Evolutionary conservation across 768 basidiomycete genomes (phyloP).

Genomic region (Boletellus emodensis): DNA sequence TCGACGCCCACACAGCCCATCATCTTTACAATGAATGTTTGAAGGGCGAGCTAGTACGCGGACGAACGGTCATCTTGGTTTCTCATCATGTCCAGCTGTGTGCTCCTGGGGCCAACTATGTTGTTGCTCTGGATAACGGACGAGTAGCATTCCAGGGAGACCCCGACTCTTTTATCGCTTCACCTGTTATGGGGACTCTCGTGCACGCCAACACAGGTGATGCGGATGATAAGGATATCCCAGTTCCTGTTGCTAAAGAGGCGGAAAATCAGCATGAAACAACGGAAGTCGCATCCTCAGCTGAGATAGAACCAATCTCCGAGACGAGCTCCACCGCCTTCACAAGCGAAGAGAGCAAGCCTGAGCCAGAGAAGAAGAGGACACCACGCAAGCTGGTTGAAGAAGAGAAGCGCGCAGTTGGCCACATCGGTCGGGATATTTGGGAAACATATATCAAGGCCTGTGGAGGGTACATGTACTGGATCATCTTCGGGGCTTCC

Average conservation of each 20-base stretch:
- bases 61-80: constrained; percentile 81
- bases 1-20: constrained; percentile 83
- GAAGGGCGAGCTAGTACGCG: constrained; percentile 70
- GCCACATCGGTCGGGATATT: constrained; percentile 61
- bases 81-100: constrained; percentile 94
- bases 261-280: constrained; percentile 3
- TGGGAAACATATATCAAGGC: constrained; percentile 59
- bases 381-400: constrained; percentile 79
- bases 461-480: constrained; percentile 49
- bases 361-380: constrained; percentile 40
- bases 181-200: constrained; percentile 61
- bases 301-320: constrained; percentile 25
- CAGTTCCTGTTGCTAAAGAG: constrained; percentile 9
- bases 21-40: constrained; percentile 80
- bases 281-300: constrained; percentile 21
- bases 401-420: constrained; percentile 75
- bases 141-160: constrained; percentile 73
- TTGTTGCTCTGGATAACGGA: constrained; percentile 73
- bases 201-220: constrained; percentile 52
- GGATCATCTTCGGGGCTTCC: constrained; percentile 51
- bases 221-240: constrained; percentile 41
- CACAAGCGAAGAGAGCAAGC: constrained; percentile 32
- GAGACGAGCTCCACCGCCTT: constrained; percentile 46
- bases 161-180: constrained; percentile 58
- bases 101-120: constrained; percentile 70